Conservation (phyloP, 306 rosid genomes). For the Macrotyloma uniflorum region DNA sequence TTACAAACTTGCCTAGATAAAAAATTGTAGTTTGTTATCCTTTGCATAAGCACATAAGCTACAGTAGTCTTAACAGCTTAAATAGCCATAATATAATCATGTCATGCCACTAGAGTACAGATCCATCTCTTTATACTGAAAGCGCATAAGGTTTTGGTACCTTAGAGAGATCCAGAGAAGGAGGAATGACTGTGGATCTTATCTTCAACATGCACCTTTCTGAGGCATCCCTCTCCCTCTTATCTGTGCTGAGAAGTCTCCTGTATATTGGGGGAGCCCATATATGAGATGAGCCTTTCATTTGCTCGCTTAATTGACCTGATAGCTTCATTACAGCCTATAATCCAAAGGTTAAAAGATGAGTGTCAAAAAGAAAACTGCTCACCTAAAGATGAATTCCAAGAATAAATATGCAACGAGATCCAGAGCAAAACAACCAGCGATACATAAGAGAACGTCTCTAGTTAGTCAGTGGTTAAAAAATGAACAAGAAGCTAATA, state of each 20-base stretch:
- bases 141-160: conserved; percentile 38
- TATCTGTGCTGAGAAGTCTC: conserved; percentile 80
- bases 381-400: not conserved
- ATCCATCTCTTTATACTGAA: conserved; percentile 17
- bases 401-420: conserved; percentile 18
- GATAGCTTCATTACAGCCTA: conserved; percentile 74
- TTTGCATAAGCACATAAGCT: conserved; percentile 13
- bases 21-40: conserved; percentile 5
- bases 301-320: conserved; percentile 55
- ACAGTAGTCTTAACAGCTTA: not conserved
- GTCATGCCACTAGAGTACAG: conserved; percentile 16
- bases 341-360: conserved; percentile 32
- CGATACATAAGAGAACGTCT: not conserved
- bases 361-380: conserved; percentile 17
- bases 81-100: conserved; percentile 13
- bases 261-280: conserved; percentile 85
- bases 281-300: conserved; percentile 69
- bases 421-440: conserved; percentile 6
- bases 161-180: conserved; percentile 73
- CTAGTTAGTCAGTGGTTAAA: not conserved
- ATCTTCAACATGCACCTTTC: conserved; percentile 82
- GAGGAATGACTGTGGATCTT: conserved; percentile 67
- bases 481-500: not conserved
- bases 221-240: conserved; percentile 81
- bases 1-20: conserved; percentile 17